Evolutionary conservation across 352 stramenopile genomes (phyloP).

Genomic region (Globisporangium acanthophoron): DNA sequence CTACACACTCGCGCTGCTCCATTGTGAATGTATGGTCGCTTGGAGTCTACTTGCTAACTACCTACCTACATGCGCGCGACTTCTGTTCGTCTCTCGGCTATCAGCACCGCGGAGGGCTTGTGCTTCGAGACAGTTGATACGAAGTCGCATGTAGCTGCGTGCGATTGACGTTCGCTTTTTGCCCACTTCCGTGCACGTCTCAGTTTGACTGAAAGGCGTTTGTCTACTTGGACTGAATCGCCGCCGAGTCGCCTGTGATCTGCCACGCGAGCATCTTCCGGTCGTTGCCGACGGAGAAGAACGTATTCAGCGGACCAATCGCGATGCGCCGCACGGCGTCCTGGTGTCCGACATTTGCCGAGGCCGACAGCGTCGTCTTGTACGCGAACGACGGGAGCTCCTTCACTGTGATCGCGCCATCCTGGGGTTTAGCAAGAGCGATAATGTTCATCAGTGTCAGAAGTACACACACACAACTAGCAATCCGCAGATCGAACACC

Average conservation of each 20-base stretch:
- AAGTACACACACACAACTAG: neutral
- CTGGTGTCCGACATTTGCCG: conserved; percentile 61
- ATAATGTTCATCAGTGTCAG: neutral
- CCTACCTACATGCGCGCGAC: too few relatives aligned
- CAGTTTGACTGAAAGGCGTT: neutral
- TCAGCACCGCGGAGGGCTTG: too few relatives aligned
- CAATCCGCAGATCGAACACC: neutral
- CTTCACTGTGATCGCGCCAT: conserved; percentile 77
- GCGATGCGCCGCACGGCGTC: conserved; percentile 76
- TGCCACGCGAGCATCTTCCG: conserved; percentile 84
- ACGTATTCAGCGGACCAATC: conserved; percentile 70
- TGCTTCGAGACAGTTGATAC: too few relatives aligned
- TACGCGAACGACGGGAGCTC: conserved; percentile 82
- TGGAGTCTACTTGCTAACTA: too few relatives aligned
- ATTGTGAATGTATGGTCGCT: too few relatives aligned
- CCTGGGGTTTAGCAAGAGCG: conserved; percentile 21
- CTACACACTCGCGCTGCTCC: too few relatives aligned
- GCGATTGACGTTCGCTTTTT: too few relatives aligned
- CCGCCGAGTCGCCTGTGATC: conserved; percentile 66
- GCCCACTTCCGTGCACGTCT: too few relatives aligned
- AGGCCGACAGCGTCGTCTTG: conserved; percentile 63
- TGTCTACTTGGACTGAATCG: conserved; percentile 59
- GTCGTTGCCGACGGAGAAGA: conserved; percentile 78
- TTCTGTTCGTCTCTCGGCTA: too few relatives aligned
- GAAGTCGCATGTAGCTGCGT: too few relatives aligned